Evolutionary conservation across 345 rosid species (phyloP), one percentile per base, ranked within the genome.

Genomic region (Ailanthus altissimus): DNA sequence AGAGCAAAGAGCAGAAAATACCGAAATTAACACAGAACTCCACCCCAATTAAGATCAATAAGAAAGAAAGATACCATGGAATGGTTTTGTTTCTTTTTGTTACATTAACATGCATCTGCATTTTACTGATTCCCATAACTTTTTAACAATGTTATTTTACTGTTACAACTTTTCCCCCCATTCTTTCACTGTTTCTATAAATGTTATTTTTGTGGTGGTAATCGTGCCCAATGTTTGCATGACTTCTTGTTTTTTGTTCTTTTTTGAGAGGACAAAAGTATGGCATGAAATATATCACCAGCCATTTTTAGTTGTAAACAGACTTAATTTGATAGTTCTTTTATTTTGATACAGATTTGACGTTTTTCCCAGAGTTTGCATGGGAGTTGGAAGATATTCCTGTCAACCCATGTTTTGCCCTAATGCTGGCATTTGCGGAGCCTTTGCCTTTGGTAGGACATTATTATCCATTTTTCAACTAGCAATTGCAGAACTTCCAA

Each of bases 361-460:
- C 72, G 79, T 84, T 84, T 73, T 74, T 72, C 36, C 90, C 91
- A 5, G 91, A 86, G 67, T 81, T 88, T 82, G 90, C 80, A 13
- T 71, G 28, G 65, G 87, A 83, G 83, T 81, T 92, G 62, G 85
- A 85, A 79, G 77, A 88, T 78, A 87, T 94, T 74, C 94, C 97
- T 75, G 91, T 86, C 56, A 64, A 72, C 67, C 97, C 98, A 20
- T 89, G 97, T 84, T 92, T 94, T 76, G 88, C 91, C 28, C 90
- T 92, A 74, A 89, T 94, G 97, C 86, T 94, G 74, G 97, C 94
- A 74, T 94, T 92, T 79, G 47, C 83, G 54, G 93, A 94, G 83
- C 89, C 97, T 53, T 82, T 94, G 79, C 89, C 96, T 63, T 84
- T 70, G 80, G 97, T 92, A 84, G 78, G 87, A 80, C 45, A 73